Evolutionary conservation across 2,329 filamentous ascomycete species (phyloP), one percentile per base, ranked within the genome.

Genomic region (Hymenoscyphus linearis): DNA sequence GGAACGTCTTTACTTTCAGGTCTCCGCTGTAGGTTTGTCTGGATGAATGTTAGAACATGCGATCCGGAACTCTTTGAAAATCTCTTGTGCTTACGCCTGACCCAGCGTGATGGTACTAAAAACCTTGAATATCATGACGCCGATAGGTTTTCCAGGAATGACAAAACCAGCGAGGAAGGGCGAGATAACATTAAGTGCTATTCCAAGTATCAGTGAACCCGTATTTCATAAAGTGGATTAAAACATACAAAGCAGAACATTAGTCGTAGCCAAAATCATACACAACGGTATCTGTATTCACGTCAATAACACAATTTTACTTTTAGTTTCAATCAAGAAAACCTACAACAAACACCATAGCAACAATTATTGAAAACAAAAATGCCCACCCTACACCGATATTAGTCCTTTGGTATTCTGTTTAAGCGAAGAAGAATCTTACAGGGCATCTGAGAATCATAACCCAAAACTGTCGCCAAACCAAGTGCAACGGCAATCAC

Each of bases 81-180:
- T 40, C 16, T 35, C 35, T 57, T 52, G 35, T 44, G 88, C 78
- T 76, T 66, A 79, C 78, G 62, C 66, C 64, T 69, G 67, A 9
- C 63, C 78, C 81, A 88, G 86, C 74, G 80, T 84, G 60, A 89
- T 82, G 69, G 87, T 88, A 60, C 86, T 85, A 68, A 87, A 90
- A 61, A 86, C 88, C 74, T 90, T 90, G 77, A 90, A 90, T 76
- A 90, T 81, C 87, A 91, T 91, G 81, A 89, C 87, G 55, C 86
- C 86, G 65, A 90, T 79, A 1, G 88, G 87, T 3, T 80, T 81
- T 27, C 88, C 88, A 10, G 67, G 67, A 57, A 88, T 82, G 79
- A 90, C 87, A 73, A 90, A 90, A 9, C 88, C 88, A 64, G 87
- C 82, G 62, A 91, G 81, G 68, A 87, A 89, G 70, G 89, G 86